phyloP scores from a whole-genome alignment of 73 alveolate genomes.

The Uronychia binucleata region DNA sequence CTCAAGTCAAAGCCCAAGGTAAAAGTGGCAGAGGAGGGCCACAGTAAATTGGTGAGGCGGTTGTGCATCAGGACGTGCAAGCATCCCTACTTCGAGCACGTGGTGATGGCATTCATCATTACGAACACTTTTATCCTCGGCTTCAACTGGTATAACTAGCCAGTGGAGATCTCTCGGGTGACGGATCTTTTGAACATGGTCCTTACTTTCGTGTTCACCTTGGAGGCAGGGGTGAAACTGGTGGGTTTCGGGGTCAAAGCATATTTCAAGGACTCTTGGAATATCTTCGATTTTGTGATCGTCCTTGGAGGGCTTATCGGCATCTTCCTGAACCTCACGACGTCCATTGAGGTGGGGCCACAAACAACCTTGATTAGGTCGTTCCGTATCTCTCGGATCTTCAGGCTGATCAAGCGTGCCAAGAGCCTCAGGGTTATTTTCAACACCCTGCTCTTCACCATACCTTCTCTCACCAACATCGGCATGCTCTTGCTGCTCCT shows the following conservation, averaged over 20 bases:
- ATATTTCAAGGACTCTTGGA: constrained; percentile 58
- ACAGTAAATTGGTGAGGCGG: neutral
- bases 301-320: constrained; percentile 59
- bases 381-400: constrained; percentile 34
- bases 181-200: constrained; percentile 14
- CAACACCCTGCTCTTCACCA: constrained; percentile 58
- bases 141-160: constrained; percentile 31
- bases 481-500: constrained; percentile 57
- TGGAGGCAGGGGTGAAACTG: constrained; percentile 43
- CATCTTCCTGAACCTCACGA: constrained; percentile 14
- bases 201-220: constrained; percentile 34
- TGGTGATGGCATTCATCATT: constrained; percentile 56
- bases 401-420: constrained; percentile 42
- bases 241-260: constrained; percentile 19
- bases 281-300: constrained; percentile 45
- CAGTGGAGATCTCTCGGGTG: neutral
- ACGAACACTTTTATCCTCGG: constrained; percentile 37
- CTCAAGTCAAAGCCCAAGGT: constrained; percentile 20
- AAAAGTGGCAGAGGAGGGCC: neutral
- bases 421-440: constrained; percentile 46
- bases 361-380: constrained; percentile 43
- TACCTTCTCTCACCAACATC: constrained; percentile 62
- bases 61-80: constrained; percentile 3
- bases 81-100: constrained; percentile 38
- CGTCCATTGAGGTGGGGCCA: constrained; percentile 12